phyloP scores from a whole-genome alignment of 495 filamentous ascomycete species.

The Rhypophila decipiens region DNA sequence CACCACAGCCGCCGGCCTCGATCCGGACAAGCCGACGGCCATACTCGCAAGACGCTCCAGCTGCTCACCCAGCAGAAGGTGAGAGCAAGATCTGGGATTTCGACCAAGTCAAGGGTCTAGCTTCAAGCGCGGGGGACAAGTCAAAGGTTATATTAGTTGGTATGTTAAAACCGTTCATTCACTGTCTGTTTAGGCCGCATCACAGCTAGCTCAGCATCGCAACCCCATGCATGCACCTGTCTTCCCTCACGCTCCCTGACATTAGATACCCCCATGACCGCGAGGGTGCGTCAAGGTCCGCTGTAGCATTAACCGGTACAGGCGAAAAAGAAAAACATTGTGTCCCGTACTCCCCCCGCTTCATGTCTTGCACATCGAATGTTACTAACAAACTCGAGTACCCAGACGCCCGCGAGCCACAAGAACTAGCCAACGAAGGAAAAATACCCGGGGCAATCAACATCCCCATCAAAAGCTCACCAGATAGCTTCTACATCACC shows the following conservation, averaged over 20 bases:
- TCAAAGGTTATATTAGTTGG: slow-evolving; percentile 13
- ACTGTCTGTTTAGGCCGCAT: too few relatives aligned
- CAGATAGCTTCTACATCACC: slow-evolving; percentile 69
- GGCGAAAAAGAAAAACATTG: too few relatives aligned
- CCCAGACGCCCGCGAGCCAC: slow-evolving; percentile 77
- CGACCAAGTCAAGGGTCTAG: slow-evolving; percentile 40
- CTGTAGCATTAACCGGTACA: too few relatives aligned
- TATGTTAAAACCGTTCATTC: slow-evolving; percentile 15
- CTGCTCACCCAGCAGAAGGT: too few relatives aligned
- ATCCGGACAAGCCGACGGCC: slow-evolving; percentile 5
- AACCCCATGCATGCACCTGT: neutral
- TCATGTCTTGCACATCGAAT: neutral
- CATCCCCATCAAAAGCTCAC: slow-evolving; percentile 69
- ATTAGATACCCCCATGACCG: neutral
- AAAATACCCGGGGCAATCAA: slow-evolving; percentile 73
- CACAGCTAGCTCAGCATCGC: neutral
- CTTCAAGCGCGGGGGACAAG: neutral
- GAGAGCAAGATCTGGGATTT: slow-evolving; percentile 41
- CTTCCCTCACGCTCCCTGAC: neutral
- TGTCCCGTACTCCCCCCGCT: too few relatives aligned
- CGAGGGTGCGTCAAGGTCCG: too few relatives aligned
- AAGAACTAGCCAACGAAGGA: slow-evolving; percentile 61
- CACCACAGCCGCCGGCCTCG: neutral
- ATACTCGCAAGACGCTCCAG: slow-evolving; percentile 3
- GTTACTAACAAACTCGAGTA: neutral